Evolutionary conservation across 192 early-diverging fungal species (phyloP), one percentile per base, ranked within the genome.

Genomic region (Gamsiella multidivaricata): DNA sequence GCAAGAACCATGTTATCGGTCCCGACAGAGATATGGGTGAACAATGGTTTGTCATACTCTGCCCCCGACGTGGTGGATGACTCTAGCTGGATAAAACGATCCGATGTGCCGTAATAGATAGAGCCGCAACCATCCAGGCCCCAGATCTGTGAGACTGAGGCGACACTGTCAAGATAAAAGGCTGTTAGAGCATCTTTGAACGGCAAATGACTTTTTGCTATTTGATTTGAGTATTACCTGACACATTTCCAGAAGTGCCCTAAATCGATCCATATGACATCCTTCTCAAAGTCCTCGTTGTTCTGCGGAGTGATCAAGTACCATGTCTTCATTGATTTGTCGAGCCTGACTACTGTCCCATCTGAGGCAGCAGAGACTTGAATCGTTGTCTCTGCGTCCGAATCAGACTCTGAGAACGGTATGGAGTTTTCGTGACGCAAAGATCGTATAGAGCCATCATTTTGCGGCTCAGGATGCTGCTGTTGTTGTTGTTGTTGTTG

Each of bases 141-240:
- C 74, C 74, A 78, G 32, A 78, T 69, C 39, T 78, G 74, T 3
- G 74, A 68, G 14, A 78, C 61, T 18, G 74, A 78, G 23, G 74
- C 74, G 9, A 69, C 65, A 45, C 74, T 78, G 33, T 7, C 5
- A 0, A 43, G 12, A 5, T 1, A 49, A 32, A 14, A 50, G 31
- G 32, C n/a, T n/a, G n/a, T n/a, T n/a, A n/a, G n/a, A n/a, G n/a
- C n/a, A n/a, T n/a, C 12, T 7, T 10, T 11, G 39, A 62, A 5
- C 5, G 3, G 26, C 29, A 60, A 20, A 57, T 41, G 34, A 15
- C 10, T 54, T 32, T 54, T 54, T 54, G 25, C 29, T 33, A 29
- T 54, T 54, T 7, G 29, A 14, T 14, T 54, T 20, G 31, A 42
- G 0, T n/a, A 3, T 37, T 74, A 69, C 74, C 74, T 78, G 23